Base-by-base conservation (phyloP, 1,284 basidiomycete genomes). In the Afroboletus lepidellus region DNA sequence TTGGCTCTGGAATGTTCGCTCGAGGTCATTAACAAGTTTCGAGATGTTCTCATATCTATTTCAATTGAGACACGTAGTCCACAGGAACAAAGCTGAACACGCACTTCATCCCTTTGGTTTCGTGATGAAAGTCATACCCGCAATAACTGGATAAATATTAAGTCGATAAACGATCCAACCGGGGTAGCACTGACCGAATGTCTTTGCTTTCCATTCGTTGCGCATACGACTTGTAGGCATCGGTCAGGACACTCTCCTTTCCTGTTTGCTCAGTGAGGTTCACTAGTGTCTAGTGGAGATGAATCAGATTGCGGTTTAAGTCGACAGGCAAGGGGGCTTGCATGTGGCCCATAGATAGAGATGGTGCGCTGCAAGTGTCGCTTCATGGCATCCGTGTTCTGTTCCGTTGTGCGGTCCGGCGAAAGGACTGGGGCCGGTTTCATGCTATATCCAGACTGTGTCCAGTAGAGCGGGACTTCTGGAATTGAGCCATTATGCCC, bases 231-330 rank as follows among this genome's bases (percentile, higher is more conserved):
- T 81, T 74, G 67, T 93, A 99, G 9, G 87, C 90, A 51, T 81
- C 75, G 0, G 94, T 93, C 13, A 98, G 81, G 1, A 75, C 71
- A 0, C 80, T 87, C 72, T 99, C 95, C 65, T 91, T 96, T 8
- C 96, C 95, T 8, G 83, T 79, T 64, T 91, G 86, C 64, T 98
- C 96, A 0, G 94, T 92, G 7, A 99, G 78, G 63, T 98, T 98
- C 50, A 97, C 78, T 53, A 90, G 79, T 2, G 81, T 86, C 92
- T 92, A 55, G 8, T 25, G 6, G 34, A 21, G 33, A 36, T 12
- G n/a, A 60, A 55, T 55, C 46, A 54, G 46, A 47, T 29, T 49
- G 21, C 32, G 44, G 24, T 44, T 47, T 44, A 48, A n/a, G 5
- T 36, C 27, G 49, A 38, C 6, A 29, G 21, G 46, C 33, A 49